Evolutionary conservation across 352 stramenopile genomes (phyloP).

Genomic region (Phytopythium vexans): DNA sequence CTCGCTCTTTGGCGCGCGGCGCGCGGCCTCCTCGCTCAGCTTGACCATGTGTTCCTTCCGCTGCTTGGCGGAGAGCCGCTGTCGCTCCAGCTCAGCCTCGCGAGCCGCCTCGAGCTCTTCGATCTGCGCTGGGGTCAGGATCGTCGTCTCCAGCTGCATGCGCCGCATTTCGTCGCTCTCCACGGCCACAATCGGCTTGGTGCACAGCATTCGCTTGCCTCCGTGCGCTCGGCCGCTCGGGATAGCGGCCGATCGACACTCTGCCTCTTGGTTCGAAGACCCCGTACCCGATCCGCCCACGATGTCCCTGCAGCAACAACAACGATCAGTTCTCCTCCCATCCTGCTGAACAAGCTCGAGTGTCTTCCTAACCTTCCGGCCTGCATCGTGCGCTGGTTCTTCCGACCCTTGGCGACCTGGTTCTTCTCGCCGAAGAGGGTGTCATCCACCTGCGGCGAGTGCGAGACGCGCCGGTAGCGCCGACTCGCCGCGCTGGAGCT

Average conservation of each 20-base stretch:
- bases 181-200: conserved; percentile 20
- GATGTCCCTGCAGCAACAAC: conserved; percentile 30
- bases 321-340: neutral
- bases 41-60: conserved; percentile 82
- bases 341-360: too few relatives aligned
- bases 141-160: conserved; percentile 70
- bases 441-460: conserved; percentile 65
- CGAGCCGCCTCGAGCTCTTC: conserved; percentile 54
- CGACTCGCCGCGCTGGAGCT: conserved; percentile 23
- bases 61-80: conserved; percentile 57
- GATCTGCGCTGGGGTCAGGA: conserved; percentile 47
- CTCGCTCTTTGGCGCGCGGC: conserved; percentile 65
- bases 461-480: conserved; percentile 58
- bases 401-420: conserved; percentile 34
- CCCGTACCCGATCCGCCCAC: conserved; percentile 15
- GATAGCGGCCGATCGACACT: neutral
- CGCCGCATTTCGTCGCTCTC: conserved; percentile 42
- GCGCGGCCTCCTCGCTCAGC: conserved; percentile 57
- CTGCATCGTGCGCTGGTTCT: conserved; percentile 56
- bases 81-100: conserved; percentile 51
- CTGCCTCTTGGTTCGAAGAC: conserved; percentile 24
- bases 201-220: conserved; percentile 5
- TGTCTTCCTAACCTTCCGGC: conserved; percentile 32
- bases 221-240: conserved; percentile 4
- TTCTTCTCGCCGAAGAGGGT: conserved; percentile 66